Base-by-base conservation (phyloP, 2,329 filamentous ascomycete genomes). In the Ophiostoma sp. region DNA sequence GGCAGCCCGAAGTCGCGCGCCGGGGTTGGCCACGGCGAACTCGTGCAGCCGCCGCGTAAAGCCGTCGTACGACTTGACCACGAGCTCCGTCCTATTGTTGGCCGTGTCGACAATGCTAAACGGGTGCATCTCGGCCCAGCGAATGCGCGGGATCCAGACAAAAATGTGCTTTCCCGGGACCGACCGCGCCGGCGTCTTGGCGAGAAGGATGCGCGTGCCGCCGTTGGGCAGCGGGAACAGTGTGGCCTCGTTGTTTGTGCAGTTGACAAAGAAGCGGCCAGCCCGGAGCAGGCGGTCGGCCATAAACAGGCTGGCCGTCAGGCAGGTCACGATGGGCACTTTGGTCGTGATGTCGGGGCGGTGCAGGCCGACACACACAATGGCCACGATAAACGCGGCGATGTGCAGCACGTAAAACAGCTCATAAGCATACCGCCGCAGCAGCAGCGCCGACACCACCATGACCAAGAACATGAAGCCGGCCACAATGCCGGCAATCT, bases 151-250 rank as follows among this genome's bases (percentile, higher is more conserved):
- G 7, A 90, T 83, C 86, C 86, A 90, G 39, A 90, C 77, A 74
- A 88, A 89, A 74, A 85, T 86, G 75, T 90, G 88, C 72, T 85
- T 85, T 1, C 87, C 87, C 0, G 87, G 82, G 1, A 78, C 76
- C 0, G 83, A 57, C 6, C 52, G 52, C 10, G n/a, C n/a, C 10
- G 52, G 52, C n/a, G 23, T 57, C 8, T 57, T 57, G 3, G 52
- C 13, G 10, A 57, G 23, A n/a, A 57, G 23, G 10, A 57, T 57
- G 52, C 52, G 52, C n/a, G 52, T 57, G 52, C 52, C 52, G n/a
- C 52, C 52, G 20, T 27, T 23, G 52, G 52, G n/a, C 52, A 57
- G 23, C 52, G 52, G 52, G 52, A 11, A 57, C 4, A 57, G 52
- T 4, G 52, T 23, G 23, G 52, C 52, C 52, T 57, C 52, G 23